These are phyloP conservation scores for Plasmodium adleri DNA, from an alignment of 169 alveolate genomes.

Conservation along the genomic window DNA sequence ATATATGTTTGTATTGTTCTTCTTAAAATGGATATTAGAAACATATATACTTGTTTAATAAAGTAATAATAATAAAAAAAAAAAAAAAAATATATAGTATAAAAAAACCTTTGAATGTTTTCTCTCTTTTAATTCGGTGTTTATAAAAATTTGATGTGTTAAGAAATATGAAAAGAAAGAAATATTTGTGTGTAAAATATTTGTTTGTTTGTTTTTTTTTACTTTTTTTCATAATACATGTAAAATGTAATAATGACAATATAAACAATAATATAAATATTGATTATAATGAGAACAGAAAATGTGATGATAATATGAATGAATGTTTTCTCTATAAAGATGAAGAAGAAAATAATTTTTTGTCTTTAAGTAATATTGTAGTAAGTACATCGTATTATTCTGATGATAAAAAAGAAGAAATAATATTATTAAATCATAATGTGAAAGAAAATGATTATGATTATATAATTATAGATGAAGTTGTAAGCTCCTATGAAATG, in stretches of 20 bases:
- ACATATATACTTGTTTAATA: no score
- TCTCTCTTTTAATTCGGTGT: no score
- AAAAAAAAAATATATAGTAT: no score
- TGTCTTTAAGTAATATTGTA: conserved; percentile 13
- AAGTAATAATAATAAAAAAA: no score
- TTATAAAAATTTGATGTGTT: no score
- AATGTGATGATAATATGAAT: background rate
- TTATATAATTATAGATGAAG: conserved; percentile 5
- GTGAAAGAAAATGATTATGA: conserved; percentile 7
- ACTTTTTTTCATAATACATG: no score
- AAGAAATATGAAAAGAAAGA: no score
- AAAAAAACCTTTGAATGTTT: no score
- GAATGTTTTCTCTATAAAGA: background rate
- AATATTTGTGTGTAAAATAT: no score
- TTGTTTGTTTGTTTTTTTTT: no score
- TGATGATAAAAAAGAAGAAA: conserved; percentile 16
- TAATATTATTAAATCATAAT: background rate
- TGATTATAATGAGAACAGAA: background rate
- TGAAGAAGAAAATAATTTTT: background rate
- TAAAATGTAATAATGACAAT: no score
- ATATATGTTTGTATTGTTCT: background rate
- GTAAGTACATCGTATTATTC: conserved; percentile 4
- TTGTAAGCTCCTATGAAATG: conserved; percentile 2
- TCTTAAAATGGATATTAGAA: no score
- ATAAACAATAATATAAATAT: background rate